Conservation (phyloP, 345 rosid species). For the Salix caprea region DNA sequence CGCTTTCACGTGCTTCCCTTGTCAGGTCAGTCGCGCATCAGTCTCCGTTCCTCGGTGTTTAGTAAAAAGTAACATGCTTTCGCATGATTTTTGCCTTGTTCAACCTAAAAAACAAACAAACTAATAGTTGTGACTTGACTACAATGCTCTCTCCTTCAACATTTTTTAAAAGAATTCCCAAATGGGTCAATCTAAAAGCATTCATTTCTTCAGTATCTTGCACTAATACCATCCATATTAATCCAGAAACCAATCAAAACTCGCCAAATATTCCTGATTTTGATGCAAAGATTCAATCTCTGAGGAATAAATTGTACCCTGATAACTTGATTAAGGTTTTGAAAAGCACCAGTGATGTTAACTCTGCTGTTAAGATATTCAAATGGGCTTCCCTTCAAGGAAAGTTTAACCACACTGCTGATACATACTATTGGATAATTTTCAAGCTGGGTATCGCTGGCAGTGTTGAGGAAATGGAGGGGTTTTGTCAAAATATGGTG, state of each 20-base stretch:
- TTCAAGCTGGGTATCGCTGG: slow-evolving; percentile 53
- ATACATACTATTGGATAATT: slow-evolving; percentile 41
- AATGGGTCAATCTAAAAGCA: slow-evolving; percentile 21
- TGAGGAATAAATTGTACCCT: slow-evolving; percentile 33
- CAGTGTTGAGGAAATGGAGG: slow-evolving; percentile 33
- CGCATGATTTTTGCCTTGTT: neutral
- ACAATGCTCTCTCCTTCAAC: slow-evolving; percentile 31
- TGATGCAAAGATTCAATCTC: slow-evolving; percentile 33
- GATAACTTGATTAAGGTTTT: slow-evolving; percentile 38
- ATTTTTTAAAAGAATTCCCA: slow-evolving; percentile 25
- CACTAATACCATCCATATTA: slow-evolving; percentile 18
- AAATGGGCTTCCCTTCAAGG: slow-evolving; percentile 48
- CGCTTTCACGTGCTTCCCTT: slow-evolving; percentile 4
- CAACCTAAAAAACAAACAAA: neutral
- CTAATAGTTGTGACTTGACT: slow-evolving; percentile 5
- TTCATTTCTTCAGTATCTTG: slow-evolving; percentile 34
- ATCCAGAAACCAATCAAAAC: slow-evolving; percentile 14
- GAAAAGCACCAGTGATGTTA: slow-evolving; percentile 29
- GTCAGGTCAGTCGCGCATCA: slow-evolving; percentile 10
- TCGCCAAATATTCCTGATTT: slow-evolving; percentile 13
- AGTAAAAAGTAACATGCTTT: neutral
- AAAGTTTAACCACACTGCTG: slow-evolving; percentile 41
- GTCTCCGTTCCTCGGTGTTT: neutral
- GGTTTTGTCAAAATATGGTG: slow-evolving; percentile 36
- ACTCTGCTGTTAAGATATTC: slow-evolving; percentile 45